phyloP scores from a whole-genome alignment of 495 filamentous ascomycete genomes.

The Niebla homalea region DNA sequence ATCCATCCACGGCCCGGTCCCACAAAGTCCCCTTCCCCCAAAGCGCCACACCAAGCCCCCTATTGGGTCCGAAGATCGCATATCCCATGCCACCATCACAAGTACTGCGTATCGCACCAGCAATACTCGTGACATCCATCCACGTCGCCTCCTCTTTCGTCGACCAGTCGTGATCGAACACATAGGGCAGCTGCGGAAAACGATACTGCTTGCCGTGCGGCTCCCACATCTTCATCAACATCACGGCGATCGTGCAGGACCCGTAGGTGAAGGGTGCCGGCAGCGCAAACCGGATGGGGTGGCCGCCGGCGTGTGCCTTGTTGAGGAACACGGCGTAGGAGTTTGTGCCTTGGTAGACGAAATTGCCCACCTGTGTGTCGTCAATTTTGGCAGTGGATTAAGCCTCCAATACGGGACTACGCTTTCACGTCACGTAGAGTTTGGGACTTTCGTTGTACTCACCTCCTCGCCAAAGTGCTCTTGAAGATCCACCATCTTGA shows the following conservation, averaged over 20 bases:
- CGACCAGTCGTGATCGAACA: neutral
- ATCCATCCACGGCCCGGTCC: neutral
- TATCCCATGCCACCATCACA: conserved; percentile 1
- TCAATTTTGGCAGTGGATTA: no score
- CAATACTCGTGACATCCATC: neutral
- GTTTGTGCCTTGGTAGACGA: conserved; percentile 1
- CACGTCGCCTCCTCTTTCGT: neutral
- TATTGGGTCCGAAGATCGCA: neutral
- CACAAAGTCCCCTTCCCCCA: neutral
- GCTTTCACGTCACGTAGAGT: no score
- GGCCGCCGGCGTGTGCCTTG: neutral
- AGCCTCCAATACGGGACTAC: no score
- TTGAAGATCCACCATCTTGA: neutral
- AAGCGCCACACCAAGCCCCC: neutral
- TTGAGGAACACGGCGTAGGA: neutral
- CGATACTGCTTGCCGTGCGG: neutral
- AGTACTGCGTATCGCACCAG: neutral
- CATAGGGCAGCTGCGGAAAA: neutral
- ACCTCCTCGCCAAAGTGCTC: neutral
- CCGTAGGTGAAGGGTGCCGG: neutral
- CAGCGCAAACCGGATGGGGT: neutral
- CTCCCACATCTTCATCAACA: conserved; percentile 4
- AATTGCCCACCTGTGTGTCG: neutral
- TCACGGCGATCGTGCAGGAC: neutral
- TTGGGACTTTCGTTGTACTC: no score